A percentile compares a stretch with the other conserved stretches of the same genome.
phyloP scores from a whole-genome alignment of 2,329 filamentous ascomycete species.

The Sporothrix luriei region DNA sequence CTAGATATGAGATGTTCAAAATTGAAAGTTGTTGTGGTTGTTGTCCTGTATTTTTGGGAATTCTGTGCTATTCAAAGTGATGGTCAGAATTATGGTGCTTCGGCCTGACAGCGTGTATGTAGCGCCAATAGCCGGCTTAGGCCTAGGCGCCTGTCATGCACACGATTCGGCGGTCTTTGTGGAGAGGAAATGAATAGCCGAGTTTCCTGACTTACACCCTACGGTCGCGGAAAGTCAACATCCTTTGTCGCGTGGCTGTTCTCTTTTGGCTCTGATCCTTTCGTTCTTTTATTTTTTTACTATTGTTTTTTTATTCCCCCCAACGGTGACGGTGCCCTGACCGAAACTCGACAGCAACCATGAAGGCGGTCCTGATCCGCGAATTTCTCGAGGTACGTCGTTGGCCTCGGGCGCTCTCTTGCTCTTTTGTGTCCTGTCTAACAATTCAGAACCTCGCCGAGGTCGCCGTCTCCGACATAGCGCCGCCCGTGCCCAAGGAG shows the following conservation, averaged over 20 bases:
- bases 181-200: conserved; percentile 15
- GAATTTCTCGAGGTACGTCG: conserved; percentile 18
- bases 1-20: conserved; percentile 24
- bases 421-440: background rate
- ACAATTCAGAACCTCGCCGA: conserved; percentile 38
- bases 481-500: conserved; percentile 42
- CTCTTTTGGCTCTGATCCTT: background rate
- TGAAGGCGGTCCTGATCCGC: conserved; percentile 31
- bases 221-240: conserved; percentile 5
- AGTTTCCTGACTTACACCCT: background rate
- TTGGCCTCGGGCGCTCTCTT: background rate
- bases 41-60: background rate
- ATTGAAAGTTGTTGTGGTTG: background rate
- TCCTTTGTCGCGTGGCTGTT: background rate
- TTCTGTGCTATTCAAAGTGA: no score
- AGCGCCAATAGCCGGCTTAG: conserved; percentile 7
- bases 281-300: background rate
- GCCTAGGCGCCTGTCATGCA: conserved; percentile 4
- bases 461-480: conserved; percentile 42
- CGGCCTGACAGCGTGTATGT: background rate
- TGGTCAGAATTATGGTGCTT: no score
- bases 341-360: conserved; percentile 9
- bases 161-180: conserved; percentile 23
- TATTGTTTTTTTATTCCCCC: background rate
- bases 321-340: background rate